These are phyloP conservation scores for Vaucheria bursata DNA, from an alignment of 352 stramenopile species.

Conservation along the genomic window DNA sequence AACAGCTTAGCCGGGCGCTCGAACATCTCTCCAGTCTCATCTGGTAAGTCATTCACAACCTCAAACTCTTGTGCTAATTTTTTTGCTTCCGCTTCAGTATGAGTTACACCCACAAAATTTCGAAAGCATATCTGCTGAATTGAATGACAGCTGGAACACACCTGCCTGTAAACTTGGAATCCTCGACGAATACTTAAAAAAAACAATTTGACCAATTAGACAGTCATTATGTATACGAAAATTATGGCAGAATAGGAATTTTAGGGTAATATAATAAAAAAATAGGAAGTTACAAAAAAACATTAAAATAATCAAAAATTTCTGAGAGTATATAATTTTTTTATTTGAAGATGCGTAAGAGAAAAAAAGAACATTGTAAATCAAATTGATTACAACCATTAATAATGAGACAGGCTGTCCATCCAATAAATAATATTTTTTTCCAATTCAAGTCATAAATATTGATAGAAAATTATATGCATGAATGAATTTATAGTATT, in stretches of 20 bases:
- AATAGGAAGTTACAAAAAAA: background rate
- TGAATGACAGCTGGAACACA: constrained; percentile 93
- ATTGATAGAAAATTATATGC: too few relatives aligned
- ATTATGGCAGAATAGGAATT: background rate
- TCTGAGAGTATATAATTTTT: background rate
- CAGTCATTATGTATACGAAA: background rate
- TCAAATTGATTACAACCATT: too few relatives aligned
- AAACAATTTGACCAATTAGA: background rate
- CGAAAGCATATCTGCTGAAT: constrained; percentile 93
- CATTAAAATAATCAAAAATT: background rate
- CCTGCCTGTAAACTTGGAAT: constrained; percentile 98
- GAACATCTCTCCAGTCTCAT: constrained; percentile 98
- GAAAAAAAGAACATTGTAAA: too few relatives aligned
- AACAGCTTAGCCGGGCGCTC: constrained; percentile 80
- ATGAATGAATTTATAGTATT: too few relatives aligned
- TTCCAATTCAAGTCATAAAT: too few relatives aligned
- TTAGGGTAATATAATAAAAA: background rate
- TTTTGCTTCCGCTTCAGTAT: constrained; percentile 64
- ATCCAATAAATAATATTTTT: too few relatives aligned
- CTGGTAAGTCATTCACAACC: constrained; percentile 82
- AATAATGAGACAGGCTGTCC: too few relatives aligned
- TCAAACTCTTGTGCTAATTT: constrained; percentile 73
- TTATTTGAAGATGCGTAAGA: too few relatives aligned
- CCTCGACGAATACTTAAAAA: constrained; percentile 78
- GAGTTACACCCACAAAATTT: constrained; percentile 92